These are phyloP conservation scores for Ophiostoma sp. DNA, from an alignment of 2,329 filamentous ascomycete genomes.

Conservation along the genomic window DNA sequence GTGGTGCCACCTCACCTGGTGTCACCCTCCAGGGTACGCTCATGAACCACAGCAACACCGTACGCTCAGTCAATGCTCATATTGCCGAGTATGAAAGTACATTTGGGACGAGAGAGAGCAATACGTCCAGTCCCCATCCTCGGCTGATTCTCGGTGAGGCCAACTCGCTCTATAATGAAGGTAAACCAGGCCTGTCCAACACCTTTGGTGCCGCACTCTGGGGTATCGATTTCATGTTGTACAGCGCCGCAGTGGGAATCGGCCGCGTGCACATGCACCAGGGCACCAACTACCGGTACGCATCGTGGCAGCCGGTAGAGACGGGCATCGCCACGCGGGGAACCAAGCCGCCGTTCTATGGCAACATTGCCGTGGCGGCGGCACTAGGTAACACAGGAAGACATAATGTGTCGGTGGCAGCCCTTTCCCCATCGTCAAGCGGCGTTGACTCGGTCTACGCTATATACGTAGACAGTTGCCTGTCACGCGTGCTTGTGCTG, in stretches of 20 bases:
- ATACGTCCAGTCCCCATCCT: slow-evolving; percentile 33
- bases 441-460: slow-evolving; percentile 52
- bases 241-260: slow-evolving; percentile 56
- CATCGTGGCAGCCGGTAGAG: slow-evolving; percentile 40
- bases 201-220: slow-evolving; percentile 66
- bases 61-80: slow-evolving; percentile 50
- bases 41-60: slow-evolving; percentile 62
- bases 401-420: slow-evolving; percentile 45
- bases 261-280: slow-evolving; percentile 63
- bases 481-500: slow-evolving; percentile 54
- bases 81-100: slow-evolving; percentile 49
- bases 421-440: not conserved
- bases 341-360: slow-evolving; percentile 66
- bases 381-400: slow-evolving; percentile 49
- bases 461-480: slow-evolving; percentile 47
- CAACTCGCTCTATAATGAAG: slow-evolving; percentile 64
- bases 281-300: slow-evolving; percentile 59
- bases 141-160: slow-evolving; percentile 61
- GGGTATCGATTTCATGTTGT: slow-evolving; percentile 63
- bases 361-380: slow-evolving; percentile 58
- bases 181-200: slow-evolving; percentile 61
- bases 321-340: slow-evolving; percentile 52
- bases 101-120: slow-evolving; percentile 30
- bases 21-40: slow-evolving; percentile 63
- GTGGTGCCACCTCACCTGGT: slow-evolving; percentile 57